Evolutionary conservation across 306 rosid genomes (phyloP).

Genomic region (Vigna reflexopilosa): DNA sequence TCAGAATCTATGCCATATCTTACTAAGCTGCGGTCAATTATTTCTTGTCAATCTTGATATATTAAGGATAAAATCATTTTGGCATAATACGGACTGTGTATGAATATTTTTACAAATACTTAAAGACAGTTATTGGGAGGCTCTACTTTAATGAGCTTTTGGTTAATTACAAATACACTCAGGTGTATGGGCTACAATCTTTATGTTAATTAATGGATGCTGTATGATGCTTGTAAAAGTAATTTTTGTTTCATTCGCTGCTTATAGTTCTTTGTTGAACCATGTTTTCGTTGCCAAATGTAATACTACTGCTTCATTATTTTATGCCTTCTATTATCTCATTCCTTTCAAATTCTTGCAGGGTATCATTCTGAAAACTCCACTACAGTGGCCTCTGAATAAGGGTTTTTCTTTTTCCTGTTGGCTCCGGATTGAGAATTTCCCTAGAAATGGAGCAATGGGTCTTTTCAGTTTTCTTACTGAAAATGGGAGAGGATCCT

Average conservation of each 20-base stretch:
- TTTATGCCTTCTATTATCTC: slow-evolving; percentile 33
- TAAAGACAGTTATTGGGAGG: background rate
- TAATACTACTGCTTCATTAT: slow-evolving; percentile 26
- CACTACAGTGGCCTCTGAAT: slow-evolving; percentile 91
- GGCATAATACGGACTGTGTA: background rate
- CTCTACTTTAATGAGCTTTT: slow-evolving; percentile 30
- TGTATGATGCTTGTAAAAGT: slow-evolving; percentile 10
- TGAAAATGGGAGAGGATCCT: slow-evolving; percentile 91
- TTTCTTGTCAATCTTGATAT: slow-evolving; percentile 17
- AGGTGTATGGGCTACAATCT: background rate
- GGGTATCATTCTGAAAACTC: slow-evolving; percentile 87
- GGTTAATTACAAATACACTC: slow-evolving; percentile 15
- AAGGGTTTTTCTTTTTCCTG: slow-evolving; percentile 96
- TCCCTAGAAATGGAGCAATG: slow-evolving; percentile 87
- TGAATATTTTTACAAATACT: background rate
- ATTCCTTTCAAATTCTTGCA: slow-evolving; percentile 54
- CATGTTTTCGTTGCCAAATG: slow-evolving; percentile 26
- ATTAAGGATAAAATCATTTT: slow-evolving; percentile 14
- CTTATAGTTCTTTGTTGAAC: slow-evolving; percentile 31
- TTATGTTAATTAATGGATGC: slow-evolving; percentile 24
- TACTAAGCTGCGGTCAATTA: background rate
- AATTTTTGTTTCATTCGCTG: background rate
- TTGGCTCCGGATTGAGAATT: slow-evolving; percentile 95
- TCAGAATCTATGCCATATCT: background rate
- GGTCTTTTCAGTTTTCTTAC: slow-evolving; percentile 92